A percentile compares a stretch with the other conserved stretches of the same genome.
These are phyloP conservation scores for Zoysia matrella DNA, from an alignment of 202 grass and related monocot genomes.

Conservation along the genomic window DNA sequence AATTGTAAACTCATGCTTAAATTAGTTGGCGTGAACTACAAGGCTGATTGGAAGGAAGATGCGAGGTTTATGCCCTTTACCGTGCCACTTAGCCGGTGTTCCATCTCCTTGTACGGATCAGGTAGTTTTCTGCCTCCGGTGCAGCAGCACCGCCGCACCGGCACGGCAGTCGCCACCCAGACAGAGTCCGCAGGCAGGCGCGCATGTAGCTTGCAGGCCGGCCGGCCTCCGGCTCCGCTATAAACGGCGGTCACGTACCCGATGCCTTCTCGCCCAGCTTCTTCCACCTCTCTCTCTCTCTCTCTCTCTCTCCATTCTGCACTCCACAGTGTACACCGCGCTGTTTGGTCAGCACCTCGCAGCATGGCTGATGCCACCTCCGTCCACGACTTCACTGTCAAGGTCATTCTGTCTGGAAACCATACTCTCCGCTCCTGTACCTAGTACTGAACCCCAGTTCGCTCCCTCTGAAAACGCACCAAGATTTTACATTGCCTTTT, in stretches of 20 bases:
- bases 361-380: constrained; percentile 39
- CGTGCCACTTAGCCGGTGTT: background rate
- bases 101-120: constrained; percentile 24
- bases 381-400: constrained; percentile 64
- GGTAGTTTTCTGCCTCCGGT: background rate
- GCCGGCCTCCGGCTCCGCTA: background rate
- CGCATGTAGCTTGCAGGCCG: background rate
- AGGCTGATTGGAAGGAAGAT: constrained; percentile 11
- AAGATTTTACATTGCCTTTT: background rate
- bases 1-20: background rate
- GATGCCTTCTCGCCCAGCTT: background rate
- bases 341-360: background rate
- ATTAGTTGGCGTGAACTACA: constrained; percentile 9
- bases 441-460: background rate
- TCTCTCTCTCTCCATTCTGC: background rate
- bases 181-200: too few species aligned
- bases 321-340: background rate
- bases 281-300: background rate
- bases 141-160: background rate
- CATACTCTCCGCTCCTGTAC: background rate
- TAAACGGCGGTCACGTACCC: too few species aligned
- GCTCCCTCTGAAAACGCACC: background rate
- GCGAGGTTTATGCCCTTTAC: constrained; percentile 12
- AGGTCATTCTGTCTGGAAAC: constrained; percentile 36
- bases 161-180: too few species aligned